Conservation (phyloP, 2,329 filamentous ascomycete species). For the Ascocoryne sarcoides region DNA sequence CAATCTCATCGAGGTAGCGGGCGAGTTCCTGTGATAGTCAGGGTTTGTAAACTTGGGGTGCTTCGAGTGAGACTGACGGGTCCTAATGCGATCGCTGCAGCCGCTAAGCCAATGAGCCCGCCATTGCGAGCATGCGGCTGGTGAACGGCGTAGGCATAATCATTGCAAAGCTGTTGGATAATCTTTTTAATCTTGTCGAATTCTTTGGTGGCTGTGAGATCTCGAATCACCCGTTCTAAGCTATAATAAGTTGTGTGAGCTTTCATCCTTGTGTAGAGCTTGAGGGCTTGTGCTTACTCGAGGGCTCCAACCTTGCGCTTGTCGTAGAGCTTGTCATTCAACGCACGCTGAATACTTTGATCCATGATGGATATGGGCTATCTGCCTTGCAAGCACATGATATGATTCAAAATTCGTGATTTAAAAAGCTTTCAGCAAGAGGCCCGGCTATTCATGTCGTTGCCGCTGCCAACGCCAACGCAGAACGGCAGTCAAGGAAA, state of each 20-base stretch:
- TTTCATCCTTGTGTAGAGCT: not conserved
- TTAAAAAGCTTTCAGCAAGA: slow-evolving; percentile 1
- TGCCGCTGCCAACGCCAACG: not conserved
- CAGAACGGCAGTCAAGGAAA: not conserved
- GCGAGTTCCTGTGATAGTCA: slow-evolving; percentile 65
- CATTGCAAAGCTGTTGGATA: slow-evolving; percentile 92
- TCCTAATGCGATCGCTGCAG: slow-evolving; percentile 90
- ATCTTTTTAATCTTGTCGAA: slow-evolving; percentile 75
- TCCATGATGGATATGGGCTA: slow-evolving; percentile 57
- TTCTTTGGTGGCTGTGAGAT: slow-evolving; percentile 68
- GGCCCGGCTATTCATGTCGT: not conserved
- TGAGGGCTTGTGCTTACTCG: slow-evolving; percentile 62
- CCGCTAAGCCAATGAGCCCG: slow-evolving; percentile 88
- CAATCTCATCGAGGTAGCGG: slow-evolving; percentile 84
- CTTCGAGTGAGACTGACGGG: slow-evolving; percentile 50
- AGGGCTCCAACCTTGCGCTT: slow-evolving; percentile 94
- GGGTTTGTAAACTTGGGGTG: not conserved
- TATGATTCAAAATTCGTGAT: slow-evolving; percentile 6
- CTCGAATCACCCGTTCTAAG: slow-evolving; percentile 83
- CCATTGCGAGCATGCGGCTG: slow-evolving; percentile 95
- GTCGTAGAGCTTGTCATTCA: slow-evolving; percentile 98
- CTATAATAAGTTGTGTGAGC: slow-evolving; percentile 38
- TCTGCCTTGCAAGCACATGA: slow-evolving; percentile 9
- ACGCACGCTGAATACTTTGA: slow-evolving; percentile 73
- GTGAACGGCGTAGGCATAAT: slow-evolving; percentile 95